Evolutionary conservation across 352 stramenopile genomes (phyloP), one percentile per base, ranked within the genome.

Genomic region (Elongisporangium prolatum): DNA sequence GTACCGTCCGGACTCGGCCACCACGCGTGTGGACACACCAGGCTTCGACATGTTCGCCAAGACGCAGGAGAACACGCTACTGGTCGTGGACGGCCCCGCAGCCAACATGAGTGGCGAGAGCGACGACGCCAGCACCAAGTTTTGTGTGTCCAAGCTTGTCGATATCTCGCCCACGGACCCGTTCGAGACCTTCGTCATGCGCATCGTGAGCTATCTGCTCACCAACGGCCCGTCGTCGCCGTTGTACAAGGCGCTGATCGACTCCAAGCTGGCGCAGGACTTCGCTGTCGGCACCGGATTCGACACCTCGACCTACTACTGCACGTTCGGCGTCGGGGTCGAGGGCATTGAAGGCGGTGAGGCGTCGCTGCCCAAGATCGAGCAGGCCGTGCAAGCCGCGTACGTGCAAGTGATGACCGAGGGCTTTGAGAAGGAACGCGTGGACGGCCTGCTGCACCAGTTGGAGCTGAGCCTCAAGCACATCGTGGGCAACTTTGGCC

Each of bases 391-490:
- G 13, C 37, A 77, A n/a, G 40, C 76, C 0, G 72, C 78, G 20
- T 76, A 87, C 52, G 57, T 69, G 2, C 67, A 75, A 17, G 85
- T 94, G 21, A 59, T 90, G 10, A 59, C 68, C 38, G 68, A 89
- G 18, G 85, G 85, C 5, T 94, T 94, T 59, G 81, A 94, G 18
- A 67, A 74, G 16, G 79, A 90, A 59, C 75, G 80, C 22, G 84
- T 94, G 20, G 72, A 82, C 6, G 83, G 77, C 7, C 48, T 94
- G 63, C 61, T 94, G 38, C 85, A 94, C 53, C 85, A 94, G 63
- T 63, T 94, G 21, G 85, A 94, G 60, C 63, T 94, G 54, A 89
- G 77, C 60, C 67, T 86, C n/a, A 94, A 94, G 59, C 83, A 94
- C 60, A 83, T 94, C 22, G 79, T 84, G 0, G 79, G 80, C 50